phyloP scores from a whole-genome alignment of 2,329 filamentous ascomycete species.

The Harringtonia lauricola region DNA sequence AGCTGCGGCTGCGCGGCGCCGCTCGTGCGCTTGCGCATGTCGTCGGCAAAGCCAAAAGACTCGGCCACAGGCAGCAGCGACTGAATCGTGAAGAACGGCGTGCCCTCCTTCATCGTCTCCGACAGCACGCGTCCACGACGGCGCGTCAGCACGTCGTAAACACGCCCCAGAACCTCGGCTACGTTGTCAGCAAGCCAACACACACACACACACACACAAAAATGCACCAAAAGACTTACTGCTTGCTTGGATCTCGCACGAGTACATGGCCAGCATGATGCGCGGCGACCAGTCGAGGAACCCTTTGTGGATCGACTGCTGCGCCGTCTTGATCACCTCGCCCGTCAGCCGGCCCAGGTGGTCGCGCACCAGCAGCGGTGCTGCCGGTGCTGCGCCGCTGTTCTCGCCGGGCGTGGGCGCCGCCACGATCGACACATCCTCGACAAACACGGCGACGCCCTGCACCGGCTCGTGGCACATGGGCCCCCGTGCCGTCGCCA shows the following conservation, averaged over 20 bases:
- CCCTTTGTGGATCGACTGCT: slow-evolving; percentile 69
- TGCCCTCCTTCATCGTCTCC: slow-evolving; percentile 88
- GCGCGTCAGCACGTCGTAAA: slow-evolving; percentile 95
- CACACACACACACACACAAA: background rate
- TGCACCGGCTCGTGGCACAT: slow-evolving; percentile 90
- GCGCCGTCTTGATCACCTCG: slow-evolving; percentile 83
- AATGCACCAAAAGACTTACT: slow-evolving; percentile 37
- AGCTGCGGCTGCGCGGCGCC: slow-evolving; percentile 88
- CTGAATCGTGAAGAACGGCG: slow-evolving; percentile 90
- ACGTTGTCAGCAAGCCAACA: background rate
- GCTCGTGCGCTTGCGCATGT: slow-evolving; percentile 88
- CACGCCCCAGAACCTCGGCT: slow-evolving; percentile 86
- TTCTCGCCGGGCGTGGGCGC: slow-evolving; percentile 20
- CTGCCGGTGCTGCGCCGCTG: no score
- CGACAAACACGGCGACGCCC: slow-evolving; percentile 82
- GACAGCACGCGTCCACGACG: slow-evolving; percentile 81
- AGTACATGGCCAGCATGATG: slow-evolving; percentile 96
- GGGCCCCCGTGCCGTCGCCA: slow-evolving; percentile 78
- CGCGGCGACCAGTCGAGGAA: slow-evolving; percentile 95
- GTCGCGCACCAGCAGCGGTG: slow-evolving; percentile 29
- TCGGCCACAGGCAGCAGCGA: slow-evolving; percentile 84
- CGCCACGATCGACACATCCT: slow-evolving; percentile 60
- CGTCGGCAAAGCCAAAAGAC: slow-evolving; percentile 90
- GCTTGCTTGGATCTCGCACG: slow-evolving; percentile 91
- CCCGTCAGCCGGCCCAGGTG: slow-evolving; percentile 74